Evolutionary conservation across 768 basidiomycete genomes (phyloP).

Genomic region (Rhodotorula paludigena): DNA sequence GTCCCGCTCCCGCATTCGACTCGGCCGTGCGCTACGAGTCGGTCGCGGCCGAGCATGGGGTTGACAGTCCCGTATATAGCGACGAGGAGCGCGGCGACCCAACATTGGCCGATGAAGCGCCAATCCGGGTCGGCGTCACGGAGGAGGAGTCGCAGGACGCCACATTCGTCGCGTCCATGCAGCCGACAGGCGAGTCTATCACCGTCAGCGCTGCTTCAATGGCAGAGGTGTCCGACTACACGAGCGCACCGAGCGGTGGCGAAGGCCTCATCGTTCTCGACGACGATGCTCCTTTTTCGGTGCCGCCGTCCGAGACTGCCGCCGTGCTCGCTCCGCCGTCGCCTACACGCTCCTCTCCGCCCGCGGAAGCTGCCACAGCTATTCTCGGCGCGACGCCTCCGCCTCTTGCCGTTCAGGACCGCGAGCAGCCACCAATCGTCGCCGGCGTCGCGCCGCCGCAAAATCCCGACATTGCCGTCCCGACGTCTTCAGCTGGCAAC

Average conservation of each 20-base stretch:
- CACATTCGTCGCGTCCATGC: neutral
- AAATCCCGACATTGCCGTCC: neutral
- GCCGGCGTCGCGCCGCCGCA: slow-evolving; percentile 17
- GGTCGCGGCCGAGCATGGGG: neutral
- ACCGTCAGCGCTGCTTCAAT: too few relatives aligned
- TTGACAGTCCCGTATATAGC: neutral
- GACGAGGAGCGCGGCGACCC: neutral
- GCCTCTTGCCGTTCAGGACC: neutral
- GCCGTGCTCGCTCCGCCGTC: too few relatives aligned
- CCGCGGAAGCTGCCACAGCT: neutral
- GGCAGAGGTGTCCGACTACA: neutral
- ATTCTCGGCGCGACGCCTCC: slow-evolving; percentile 14
- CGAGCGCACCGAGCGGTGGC: too few relatives aligned
- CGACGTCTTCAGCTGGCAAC: neutral
- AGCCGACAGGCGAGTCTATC: too few relatives aligned
- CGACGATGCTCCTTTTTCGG: neutral
- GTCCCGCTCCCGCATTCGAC: neutral
- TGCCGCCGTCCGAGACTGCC: neutral
- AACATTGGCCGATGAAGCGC: neutral
- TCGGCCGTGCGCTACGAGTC: neutral
- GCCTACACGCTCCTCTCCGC: neutral
- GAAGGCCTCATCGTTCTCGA: slow-evolving; percentile 1
- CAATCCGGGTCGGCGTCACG: neutral
- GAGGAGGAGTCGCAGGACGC: neutral
- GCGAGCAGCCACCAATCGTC: neutral